Percentiles rank a stretch among this genome's conserved stretches.
Evolutionary conservation across 2,329 filamentous ascomycete genomes (phyloP).

Genomic region (Phialocephala subalpina): DNA sequence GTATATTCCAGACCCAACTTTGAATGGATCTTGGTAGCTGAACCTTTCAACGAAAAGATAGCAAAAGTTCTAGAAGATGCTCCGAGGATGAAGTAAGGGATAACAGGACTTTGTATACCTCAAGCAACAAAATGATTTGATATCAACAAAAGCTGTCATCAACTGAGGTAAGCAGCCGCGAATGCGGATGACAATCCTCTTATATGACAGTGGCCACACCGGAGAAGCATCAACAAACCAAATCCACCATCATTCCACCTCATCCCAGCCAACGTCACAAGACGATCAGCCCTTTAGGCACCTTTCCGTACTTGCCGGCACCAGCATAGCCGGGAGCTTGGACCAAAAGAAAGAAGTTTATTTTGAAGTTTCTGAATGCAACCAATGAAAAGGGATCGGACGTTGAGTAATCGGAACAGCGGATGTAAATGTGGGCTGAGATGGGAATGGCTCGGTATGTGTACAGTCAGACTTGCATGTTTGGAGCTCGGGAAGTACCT

Average conservation of each 20-base stretch:
- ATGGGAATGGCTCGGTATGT: not conserved
- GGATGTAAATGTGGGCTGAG: not conserved
- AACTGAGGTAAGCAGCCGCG: not conserved
- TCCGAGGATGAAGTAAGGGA: not conserved
- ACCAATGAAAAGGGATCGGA: not conserved
- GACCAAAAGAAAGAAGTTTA: constrained; percentile 4
- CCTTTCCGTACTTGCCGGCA: not conserved
- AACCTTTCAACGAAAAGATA: not conserved
- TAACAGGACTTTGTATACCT: not conserved
- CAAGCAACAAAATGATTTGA: not conserved
- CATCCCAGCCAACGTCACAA: not conserved
- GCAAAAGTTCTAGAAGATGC: not conserved
- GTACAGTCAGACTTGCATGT: not conserved
- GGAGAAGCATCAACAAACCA: not conserved
- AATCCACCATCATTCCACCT: not conserved
- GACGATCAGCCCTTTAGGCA: constrained; percentile 1
- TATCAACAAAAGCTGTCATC: constrained; percentile 1
- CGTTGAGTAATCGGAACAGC: not conserved
- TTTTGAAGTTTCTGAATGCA: not conserved
- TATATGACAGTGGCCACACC: not conserved
- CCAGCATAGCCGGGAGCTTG: not conserved
- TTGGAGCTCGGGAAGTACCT: not conserved
- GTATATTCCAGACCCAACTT: not conserved
- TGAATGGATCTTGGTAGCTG: not conserved
- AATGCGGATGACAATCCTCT: not conserved